phyloP scores from a whole-genome alignment of 345 rosid genomes.

The Linum trigynum region DNA sequence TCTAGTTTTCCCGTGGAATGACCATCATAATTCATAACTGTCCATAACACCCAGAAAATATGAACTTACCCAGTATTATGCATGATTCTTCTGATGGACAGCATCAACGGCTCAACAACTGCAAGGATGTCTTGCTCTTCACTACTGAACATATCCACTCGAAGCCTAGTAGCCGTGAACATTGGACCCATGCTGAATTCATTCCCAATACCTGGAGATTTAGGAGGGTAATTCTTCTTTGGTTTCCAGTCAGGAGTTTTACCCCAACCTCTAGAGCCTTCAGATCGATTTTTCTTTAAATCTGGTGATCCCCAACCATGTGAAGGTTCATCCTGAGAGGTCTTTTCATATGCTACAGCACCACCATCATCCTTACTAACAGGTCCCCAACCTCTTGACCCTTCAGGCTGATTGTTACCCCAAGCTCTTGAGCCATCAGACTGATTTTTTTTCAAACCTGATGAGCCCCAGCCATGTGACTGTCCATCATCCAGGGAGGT shows the following conservation, averaged over 20 bases:
- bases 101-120: conserved; percentile 62
- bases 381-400: conserved; percentile 3
- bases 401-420: conserved; percentile 23
- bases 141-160: conserved; percentile 68
- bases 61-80: conserved; percentile 52
- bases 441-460: conserved; percentile 19
- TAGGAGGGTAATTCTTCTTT: conserved; percentile 44
- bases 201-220: conserved; percentile 27
- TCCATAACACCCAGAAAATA: neutral
- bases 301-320: conserved; percentile 7
- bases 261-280: conserved; percentile 38
- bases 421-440: conserved; percentile 7
- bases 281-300: conserved; percentile 34
- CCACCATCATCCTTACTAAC: no score
- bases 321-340: conserved; percentile 16
- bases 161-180: conserved; percentile 53
- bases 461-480: conserved; percentile 29
- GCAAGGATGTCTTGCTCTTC: conserved; percentile 71
- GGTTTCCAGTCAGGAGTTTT: conserved; percentile 48
- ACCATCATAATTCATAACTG: neutral
- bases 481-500: neutral
- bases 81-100: conserved; percentile 47
- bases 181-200: conserved; percentile 28
- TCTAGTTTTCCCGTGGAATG: neutral
- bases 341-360: conserved; percentile 2